phyloP scores from a whole-genome alignment of 768 basidiomycete species.

The Tulasnella sp. region DNA sequence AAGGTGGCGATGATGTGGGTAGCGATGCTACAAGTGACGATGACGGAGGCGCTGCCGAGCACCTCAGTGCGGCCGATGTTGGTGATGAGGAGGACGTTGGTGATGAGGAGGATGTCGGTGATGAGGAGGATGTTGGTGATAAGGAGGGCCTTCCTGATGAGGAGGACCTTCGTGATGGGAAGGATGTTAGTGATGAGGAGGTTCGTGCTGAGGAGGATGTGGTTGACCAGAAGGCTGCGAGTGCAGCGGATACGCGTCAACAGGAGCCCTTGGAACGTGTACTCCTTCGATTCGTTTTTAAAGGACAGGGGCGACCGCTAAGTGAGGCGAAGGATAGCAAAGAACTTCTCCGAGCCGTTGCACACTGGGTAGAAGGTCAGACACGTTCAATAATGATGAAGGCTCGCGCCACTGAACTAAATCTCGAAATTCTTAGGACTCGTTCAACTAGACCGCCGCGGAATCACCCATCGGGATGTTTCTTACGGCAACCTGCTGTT shows the following conservation, averaged over 20 bases:
- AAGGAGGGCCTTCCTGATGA: background rate
- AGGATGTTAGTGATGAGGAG: too few species aligned
- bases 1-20: too few species aligned
- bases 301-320: background rate
- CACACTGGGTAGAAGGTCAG: background rate
- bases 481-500: background rate
- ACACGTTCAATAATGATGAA: background rate
- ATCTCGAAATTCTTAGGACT: background rate
- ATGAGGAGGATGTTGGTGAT: background rate
- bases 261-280: background rate
- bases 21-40: background rate
- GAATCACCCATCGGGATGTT: background rate
- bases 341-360: background rate
- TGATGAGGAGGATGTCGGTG: background rate
- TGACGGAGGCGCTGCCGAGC: background rate
- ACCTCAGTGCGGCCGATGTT: background rate
- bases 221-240: background rate
- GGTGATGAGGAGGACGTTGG: too few species aligned
- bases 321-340: background rate
- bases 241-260: background rate
- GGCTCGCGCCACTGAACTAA: background rate
- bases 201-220: too few species aligned
- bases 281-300: background rate
- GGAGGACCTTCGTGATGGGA: too few species aligned
- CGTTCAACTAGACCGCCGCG: background rate